Conservation (phyloP, 1,139 yeast species). For the Arxiozyma slooffiae region DNA sequence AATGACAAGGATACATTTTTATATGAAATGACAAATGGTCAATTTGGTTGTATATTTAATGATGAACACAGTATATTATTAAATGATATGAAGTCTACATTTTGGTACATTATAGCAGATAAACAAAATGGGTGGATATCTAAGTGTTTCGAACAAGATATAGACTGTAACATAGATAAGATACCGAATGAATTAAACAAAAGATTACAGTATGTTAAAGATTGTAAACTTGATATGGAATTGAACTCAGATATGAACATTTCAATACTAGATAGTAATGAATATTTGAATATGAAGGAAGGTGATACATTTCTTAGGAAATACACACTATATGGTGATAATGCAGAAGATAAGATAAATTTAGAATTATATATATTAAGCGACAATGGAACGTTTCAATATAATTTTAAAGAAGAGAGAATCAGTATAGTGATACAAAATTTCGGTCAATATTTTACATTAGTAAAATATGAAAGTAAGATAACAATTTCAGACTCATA, state of each 20-base stretch:
- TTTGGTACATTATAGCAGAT: slow-evolving; percentile 10
- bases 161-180: not conserved
- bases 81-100: not conserved
- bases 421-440: not conserved
- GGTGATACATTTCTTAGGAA: slow-evolving; percentile 5
- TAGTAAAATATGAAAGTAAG: not conserved
- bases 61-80: slow-evolving; percentile 6
- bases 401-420: slow-evolving; percentile 5
- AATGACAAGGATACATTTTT: not conserved
- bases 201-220: not conserved
- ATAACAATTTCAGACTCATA: not conserved
- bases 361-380: slow-evolving; percentile 7
- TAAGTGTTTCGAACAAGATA: slow-evolving; percentile 4
- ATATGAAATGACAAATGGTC: slow-evolving; percentile 7
- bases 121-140: slow-evolving; percentile 9
- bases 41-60: slow-evolving; percentile 8
- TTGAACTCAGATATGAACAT: not conserved
- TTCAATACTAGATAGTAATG: not conserved
- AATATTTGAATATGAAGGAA: not conserved
- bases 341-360: not conserved
- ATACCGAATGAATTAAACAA: slow-evolving; percentile 5
- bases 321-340: slow-evolving; percentile 4
- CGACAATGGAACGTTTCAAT: slow-evolving; percentile 11
- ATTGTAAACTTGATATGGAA: slow-evolving; percentile 1
- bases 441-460: not conserved